Conservation (phyloP, 495 filamentous ascomycete genomes). For the Opeltia flavorubescens region DNA sequence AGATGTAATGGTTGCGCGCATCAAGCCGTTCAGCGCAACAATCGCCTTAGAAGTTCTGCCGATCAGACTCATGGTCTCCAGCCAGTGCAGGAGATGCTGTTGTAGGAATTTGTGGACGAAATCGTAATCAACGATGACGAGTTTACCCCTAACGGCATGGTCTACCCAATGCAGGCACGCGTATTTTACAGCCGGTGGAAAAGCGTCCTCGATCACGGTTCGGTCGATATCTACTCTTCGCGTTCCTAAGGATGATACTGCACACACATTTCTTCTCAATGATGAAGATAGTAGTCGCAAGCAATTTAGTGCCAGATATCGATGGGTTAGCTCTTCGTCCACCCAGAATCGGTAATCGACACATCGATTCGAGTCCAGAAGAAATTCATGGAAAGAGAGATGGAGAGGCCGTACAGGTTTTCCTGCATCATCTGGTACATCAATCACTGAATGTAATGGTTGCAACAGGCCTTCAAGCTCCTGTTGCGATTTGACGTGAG, state of each 20-base stretch:
- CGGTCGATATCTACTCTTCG: constrained; percentile 4
- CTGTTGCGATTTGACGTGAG: not conserved
- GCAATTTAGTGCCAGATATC: constrained; percentile 20
- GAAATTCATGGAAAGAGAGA: constrained; percentile 39
- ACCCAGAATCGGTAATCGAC: constrained; percentile 22
- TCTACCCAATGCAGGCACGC: constrained; percentile 20
- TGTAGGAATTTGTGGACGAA: constrained; percentile 13
- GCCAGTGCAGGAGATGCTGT: constrained; percentile 15
- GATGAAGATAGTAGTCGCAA: constrained; percentile 20
- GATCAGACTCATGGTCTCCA: constrained; percentile 15
- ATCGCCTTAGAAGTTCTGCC: constrained; percentile 8
- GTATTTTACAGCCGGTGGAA: constrained; percentile 19
- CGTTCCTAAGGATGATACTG: constrained; percentile 19
- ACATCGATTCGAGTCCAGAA: constrained; percentile 24
- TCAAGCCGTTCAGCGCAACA: not conserved
- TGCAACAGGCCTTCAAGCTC: not conserved
- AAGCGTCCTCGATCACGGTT: constrained; percentile 10
- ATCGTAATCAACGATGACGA: constrained; percentile 5
- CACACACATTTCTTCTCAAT: constrained; percentile 28
- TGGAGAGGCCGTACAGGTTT: constrained; percentile 28
- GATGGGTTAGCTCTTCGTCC: constrained; percentile 23
- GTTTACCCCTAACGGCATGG: constrained; percentile 13
- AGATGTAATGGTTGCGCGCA: not conserved
- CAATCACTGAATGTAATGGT: not conserved
- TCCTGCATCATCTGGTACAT: not conserved